A percentile compares a stretch with the other conserved stretches of the same genome.
phyloP scores from a whole-genome alignment of 371 early-diverging fungal species.

The Actinomortierella ambigua region DNA sequence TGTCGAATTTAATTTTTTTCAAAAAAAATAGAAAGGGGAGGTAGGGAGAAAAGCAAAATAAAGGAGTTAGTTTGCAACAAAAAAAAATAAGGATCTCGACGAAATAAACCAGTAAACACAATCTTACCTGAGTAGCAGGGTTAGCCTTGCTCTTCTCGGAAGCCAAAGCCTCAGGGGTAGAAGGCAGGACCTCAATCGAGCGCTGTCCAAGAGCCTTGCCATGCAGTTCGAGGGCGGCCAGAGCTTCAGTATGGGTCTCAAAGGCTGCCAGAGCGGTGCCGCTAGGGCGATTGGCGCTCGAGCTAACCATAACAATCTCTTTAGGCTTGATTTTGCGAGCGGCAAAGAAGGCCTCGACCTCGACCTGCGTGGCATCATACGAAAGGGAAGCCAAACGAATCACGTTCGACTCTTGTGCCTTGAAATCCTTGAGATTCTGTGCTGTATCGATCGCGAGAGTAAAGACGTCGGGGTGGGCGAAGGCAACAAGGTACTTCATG shows the following conservation, averaged over 20 bases:
- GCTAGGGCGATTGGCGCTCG: constrained; percentile 47
- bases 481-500: constrained; percentile 56
- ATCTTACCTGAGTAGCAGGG: not conserved
- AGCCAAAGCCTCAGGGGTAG: constrained; percentile 37
- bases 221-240: constrained; percentile 65
- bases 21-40: not conserved
- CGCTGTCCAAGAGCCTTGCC: constrained; percentile 71
- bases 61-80: not conserved
- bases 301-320: constrained; percentile 43
- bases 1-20: too few species aligned
- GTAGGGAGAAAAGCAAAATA: not conserved
- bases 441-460: constrained; percentile 70
- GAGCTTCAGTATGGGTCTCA: constrained; percentile 63
- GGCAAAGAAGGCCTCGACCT: constrained; percentile 70
- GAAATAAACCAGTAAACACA: too few species aligned
- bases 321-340: constrained; percentile 61
- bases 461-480: constrained; percentile 65
- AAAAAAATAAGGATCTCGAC: constrained; percentile 9
- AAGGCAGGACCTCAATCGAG: constrained; percentile 69
- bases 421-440: constrained; percentile 68
- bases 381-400: constrained; percentile 69
- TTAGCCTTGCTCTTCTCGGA: constrained; percentile 20
- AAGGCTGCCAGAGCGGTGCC: constrained; percentile 66
- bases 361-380: constrained; percentile 66
- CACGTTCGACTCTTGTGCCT: constrained; percentile 67